phyloP scores from a whole-genome alignment of 257 asterid genomes.

The Jaltomata sinuosa region DNA sequence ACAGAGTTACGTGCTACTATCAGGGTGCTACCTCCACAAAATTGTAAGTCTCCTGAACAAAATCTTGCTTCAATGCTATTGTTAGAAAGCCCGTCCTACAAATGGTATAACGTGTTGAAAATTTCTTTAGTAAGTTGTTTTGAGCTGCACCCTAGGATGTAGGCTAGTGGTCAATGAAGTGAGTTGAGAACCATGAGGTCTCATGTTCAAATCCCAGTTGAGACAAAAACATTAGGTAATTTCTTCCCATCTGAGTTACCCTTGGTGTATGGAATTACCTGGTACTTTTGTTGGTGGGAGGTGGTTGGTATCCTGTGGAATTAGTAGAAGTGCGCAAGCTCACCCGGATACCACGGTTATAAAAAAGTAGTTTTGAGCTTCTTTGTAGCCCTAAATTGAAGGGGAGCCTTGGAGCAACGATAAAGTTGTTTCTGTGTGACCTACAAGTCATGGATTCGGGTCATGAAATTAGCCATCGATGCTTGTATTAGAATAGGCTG shows the following conservation, averaged over 20 bases:
- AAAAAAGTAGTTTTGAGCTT: neutral
- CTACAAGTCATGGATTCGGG: neutral
- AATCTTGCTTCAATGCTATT: neutral
- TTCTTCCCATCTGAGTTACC: neutral
- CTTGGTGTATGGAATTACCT: neutral
- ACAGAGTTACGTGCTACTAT: constrained; percentile 83
- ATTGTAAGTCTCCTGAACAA: constrained; percentile 43
- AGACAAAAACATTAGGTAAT: neutral
- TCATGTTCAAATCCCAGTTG: neutral
- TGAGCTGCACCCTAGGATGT: neutral
- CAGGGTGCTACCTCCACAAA: constrained; percentile 91
- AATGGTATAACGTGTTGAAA: neutral
- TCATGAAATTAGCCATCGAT: neutral
- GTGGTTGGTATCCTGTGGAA: neutral
- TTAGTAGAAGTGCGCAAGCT: too few relatives aligned
- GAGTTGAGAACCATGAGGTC: neutral
- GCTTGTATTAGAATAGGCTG: neutral
- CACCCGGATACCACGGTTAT: neutral
- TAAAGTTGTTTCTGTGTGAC: neutral
- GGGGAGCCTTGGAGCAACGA: neutral
- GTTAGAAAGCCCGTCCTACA: neutral
- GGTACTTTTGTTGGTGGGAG: neutral
- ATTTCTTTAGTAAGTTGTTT: neutral
- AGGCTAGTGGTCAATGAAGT: neutral
- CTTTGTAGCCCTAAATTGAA: neutral